Evolutionary conservation across 1,139 yeast species (phyloP).

Genomic region (Trichomonascaceae sp.): DNA sequence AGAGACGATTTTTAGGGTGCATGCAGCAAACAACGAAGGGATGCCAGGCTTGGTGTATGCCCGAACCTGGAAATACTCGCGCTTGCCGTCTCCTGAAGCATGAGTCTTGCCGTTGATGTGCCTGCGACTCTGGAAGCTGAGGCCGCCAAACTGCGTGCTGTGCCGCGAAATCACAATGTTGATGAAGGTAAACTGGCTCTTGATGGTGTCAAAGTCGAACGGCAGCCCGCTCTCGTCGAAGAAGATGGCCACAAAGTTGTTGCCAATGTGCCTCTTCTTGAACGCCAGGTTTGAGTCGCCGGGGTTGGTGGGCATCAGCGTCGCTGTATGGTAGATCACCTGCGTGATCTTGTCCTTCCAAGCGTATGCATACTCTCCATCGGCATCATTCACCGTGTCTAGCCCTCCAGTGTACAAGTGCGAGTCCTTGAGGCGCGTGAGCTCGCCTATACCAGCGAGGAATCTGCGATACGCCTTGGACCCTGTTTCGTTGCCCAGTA

Average conservation of each 20-base stretch:
- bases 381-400: constrained; percentile 53
- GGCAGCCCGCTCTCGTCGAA: constrained; percentile 62
- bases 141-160: constrained; percentile 16
- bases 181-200: constrained; percentile 71
- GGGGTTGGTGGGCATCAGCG: constrained; percentile 52
- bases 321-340: constrained; percentile 63
- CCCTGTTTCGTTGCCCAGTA: constrained; percentile 52
- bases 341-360: constrained; percentile 67
- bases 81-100: not conserved
- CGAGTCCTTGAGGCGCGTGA: constrained; percentile 43
- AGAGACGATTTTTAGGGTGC: constrained; percentile 59
- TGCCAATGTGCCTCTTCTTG: constrained; percentile 80
- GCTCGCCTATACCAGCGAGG: constrained; percentile 42
- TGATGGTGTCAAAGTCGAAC: constrained; percentile 58
- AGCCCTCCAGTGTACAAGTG: constrained; percentile 63
- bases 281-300: constrained; percentile 36
- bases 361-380: constrained; percentile 64
- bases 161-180: constrained; percentile 70
- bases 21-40: constrained; percentile 65
- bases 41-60: constrained; percentile 54
- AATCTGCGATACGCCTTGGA: constrained; percentile 51
- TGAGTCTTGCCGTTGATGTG: constrained; percentile 1
- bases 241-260: constrained; percentile 66
- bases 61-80: constrained; percentile 44
- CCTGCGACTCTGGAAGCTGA: too few species aligned